Evolutionary conservation across 352 stramenopile species (phyloP), one percentile per base, ranked within the genome.

Genomic region (Phytophthora hibernalis): DNA sequence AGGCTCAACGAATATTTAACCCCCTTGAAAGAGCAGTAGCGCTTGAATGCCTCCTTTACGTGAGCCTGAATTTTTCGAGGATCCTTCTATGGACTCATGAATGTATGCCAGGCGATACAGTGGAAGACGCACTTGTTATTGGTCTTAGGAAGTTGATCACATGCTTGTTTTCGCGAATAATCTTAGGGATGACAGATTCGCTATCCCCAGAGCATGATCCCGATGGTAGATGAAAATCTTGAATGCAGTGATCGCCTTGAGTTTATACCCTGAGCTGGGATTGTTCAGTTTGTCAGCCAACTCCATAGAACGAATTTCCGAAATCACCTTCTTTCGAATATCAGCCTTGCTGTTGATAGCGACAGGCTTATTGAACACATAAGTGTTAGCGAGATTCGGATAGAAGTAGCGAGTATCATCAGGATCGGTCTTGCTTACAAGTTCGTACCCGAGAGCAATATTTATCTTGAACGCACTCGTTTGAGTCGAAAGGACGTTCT

Each of bases 331-430:
- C 8, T 33, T 33, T 37, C 40, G 26, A 65, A 72, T 60, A 15
- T 72, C 62, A 22, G n/a, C 15, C 44, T 37, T 65, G 28, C 53
- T 70, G 15, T 72, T 66, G 37, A 72, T 64, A 38, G 37, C 38
- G 7, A 33, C 28, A 1, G 28, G 28, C 5, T 33, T 33, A 33
- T 33, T 12, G 8, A 33, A 33, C 12, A 33, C 28, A 2, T 33
- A 33, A 33, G 28, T 33, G 2, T 33, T 33, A 1, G 28, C 28
- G 2, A 33, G 6, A 33, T 33, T 33, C 20, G 47, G 56, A 12
- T 40, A 28, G 22, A 37, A 58, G 22, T 58, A 58, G 28, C 28
- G 28, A 33, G 28, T 33, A 9, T 33, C 8, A 33, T 10, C 22
- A 44, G 28, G 6, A 33, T 52, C 45, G 1, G 35, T 65, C 18